These are phyloP conservation scores for Fusarium secorum DNA, from an alignment of 2,329 filamentous ascomycete species.

Conservation along the genomic window DNA sequence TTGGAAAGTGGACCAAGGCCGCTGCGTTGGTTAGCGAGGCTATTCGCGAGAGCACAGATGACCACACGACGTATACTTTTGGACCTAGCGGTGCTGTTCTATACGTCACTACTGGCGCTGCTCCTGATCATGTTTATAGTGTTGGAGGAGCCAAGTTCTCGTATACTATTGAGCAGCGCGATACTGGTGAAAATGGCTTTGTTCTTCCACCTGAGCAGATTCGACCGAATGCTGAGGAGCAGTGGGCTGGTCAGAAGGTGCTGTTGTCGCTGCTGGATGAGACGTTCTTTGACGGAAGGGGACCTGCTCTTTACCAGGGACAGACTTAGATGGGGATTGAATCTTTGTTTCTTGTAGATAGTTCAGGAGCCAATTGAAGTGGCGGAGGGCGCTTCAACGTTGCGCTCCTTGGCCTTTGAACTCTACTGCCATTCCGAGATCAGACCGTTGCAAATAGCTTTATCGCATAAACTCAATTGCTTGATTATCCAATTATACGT, in stretches of 20 bases:
- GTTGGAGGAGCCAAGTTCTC: slow-evolving; percentile 46
- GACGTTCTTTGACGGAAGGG: slow-evolving; percentile 47
- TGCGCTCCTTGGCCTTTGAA: background rate
- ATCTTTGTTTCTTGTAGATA: background rate
- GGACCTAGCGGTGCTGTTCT: slow-evolving; percentile 50
- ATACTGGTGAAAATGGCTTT: slow-evolving; percentile 48
- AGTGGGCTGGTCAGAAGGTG: slow-evolving; percentile 49
- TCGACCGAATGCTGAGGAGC: slow-evolving; percentile 47
- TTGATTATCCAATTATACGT: background rate
- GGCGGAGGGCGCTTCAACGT: no score
- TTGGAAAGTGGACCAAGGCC: slow-evolving; percentile 51
- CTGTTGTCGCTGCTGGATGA: slow-evolving; percentile 45
- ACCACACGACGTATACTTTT: slow-evolving; percentile 46
- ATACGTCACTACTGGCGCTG: slow-evolving; percentile 47
- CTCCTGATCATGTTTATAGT: slow-evolving; percentile 43
- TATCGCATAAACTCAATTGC: background rate
- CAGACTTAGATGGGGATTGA: background rate
- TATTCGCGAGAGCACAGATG: slow-evolving; percentile 46
- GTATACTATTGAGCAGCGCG: slow-evolving; percentile 51
- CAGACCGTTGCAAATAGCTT: background rate
- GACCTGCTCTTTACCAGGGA: slow-evolving; percentile 31
- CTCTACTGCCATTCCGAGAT: background rate
- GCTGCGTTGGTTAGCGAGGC: slow-evolving; percentile 41
- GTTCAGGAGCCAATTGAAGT: background rate
- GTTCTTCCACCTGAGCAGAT: slow-evolving; percentile 50